Conservation (phyloP, 75 land plant species). For the Pinus tabuliformis region DNA sequence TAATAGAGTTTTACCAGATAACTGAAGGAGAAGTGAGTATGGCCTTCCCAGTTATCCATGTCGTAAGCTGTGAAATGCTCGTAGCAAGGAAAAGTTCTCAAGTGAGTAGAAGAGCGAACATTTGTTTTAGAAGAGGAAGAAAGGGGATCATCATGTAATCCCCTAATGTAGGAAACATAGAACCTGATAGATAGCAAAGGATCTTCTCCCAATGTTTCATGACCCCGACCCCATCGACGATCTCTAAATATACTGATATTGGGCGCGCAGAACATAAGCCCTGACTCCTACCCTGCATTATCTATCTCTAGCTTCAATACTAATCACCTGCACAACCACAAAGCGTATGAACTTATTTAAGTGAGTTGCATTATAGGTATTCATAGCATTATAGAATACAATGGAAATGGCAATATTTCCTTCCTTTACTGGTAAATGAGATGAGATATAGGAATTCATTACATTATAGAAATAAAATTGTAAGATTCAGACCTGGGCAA, state of each 20-base stretch:
- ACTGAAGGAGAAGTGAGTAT: too few species aligned
- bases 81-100: constrained; percentile 92
- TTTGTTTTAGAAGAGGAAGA: too few species aligned
- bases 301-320: constrained; percentile 33
- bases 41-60: too few species aligned
- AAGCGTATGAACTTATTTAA: too few species aligned
- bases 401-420: too few species aligned
- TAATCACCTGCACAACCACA: constrained; percentile 30
- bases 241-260: constrained; percentile 94
- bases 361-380: too few species aligned
- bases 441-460: too few species aligned
- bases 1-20: constrained; percentile 14
- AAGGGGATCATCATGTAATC: constrained; percentile 81
- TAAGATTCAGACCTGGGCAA: constrained; percentile 50
- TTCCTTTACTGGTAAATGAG: too few species aligned
- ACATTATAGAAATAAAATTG: not conserved
- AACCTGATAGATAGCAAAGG: constrained; percentile 62
- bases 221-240: constrained; percentile 99
- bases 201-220: too few species aligned
- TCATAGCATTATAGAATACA: not conserved
- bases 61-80: constrained; percentile 99
- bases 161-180: constrained; percentile 70
- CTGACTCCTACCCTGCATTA: constrained; percentile 62
- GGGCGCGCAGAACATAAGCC: constrained; percentile 92
- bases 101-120: too few species aligned